These are phyloP conservation scores for Saccharomycopsis hybrid DNA, from an alignment of 1,139 yeast genomes.

Conservation along the genomic window DNA sequence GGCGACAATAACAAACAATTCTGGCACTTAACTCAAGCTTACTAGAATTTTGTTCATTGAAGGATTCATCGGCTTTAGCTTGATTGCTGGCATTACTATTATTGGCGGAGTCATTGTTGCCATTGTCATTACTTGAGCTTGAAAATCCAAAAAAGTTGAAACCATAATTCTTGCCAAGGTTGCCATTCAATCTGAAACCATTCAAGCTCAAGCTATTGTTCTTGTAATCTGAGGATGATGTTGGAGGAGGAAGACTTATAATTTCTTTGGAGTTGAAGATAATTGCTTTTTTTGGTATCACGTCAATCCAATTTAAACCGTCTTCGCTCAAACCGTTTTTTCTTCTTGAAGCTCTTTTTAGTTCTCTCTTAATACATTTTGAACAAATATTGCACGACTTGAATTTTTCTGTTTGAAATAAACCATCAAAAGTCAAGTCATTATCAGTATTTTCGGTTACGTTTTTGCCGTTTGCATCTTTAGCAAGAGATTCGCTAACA, in stretches of 20 bases:
- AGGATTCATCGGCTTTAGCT: not conserved
- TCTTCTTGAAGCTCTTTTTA: conserved; percentile 86
- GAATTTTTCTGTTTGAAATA: conserved; percentile 31
- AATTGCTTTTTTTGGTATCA: conserved; percentile 70
- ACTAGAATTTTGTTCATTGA: conserved; percentile 29
- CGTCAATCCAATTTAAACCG: conserved; percentile 72
- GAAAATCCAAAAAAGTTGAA: conserved; percentile 3
- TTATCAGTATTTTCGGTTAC: conserved; percentile 20
- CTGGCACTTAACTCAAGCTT: conserved; percentile 73
- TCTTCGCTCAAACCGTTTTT: conserved; percentile 61
- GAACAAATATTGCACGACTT: conserved; percentile 72
- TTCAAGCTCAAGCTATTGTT: not conserved
- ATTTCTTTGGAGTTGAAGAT: conserved; percentile 89
- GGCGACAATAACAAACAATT: conserved; percentile 92
- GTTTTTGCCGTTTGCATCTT: conserved; percentile 16
- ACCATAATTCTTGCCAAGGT: not conserved
- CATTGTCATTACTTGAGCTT: not conserved
- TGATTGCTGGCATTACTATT: conserved; percentile 1
- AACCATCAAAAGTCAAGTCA: conserved; percentile 16
- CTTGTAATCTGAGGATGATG: not conserved
- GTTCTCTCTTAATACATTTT: conserved; percentile 86
- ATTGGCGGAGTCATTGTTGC: not conserved
- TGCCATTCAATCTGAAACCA: not conserved
- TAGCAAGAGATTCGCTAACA: conserved; percentile 37
- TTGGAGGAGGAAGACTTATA: conserved; percentile 59